Evolutionary conservation across 2,329 filamentous ascomycete genomes (phyloP).

Genomic region (Saccharata proteae): DNA sequence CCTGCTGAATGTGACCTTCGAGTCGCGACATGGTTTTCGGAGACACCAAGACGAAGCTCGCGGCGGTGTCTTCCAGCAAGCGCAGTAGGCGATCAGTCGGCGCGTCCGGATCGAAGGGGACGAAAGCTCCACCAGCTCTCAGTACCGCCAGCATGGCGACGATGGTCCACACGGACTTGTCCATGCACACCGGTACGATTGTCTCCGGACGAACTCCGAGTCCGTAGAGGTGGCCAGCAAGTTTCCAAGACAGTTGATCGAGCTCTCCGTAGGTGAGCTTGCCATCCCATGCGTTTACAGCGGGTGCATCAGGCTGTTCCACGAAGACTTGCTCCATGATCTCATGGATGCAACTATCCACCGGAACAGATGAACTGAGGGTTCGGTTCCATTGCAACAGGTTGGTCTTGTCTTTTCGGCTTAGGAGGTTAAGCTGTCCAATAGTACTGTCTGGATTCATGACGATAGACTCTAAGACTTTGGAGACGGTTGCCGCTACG

Average conservation of each 20-base stretch:
- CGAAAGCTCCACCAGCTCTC: conserved; percentile 24
- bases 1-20: background rate
- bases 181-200: conserved; percentile 26
- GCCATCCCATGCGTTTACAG: conserved; percentile 22
- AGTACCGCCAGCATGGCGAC: conserved; percentile 27
- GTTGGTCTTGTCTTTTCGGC: background rate
- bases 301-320: conserved; percentile 15
- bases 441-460: background rate
- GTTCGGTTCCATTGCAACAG: background rate
- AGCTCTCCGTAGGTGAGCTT: conserved; percentile 21
- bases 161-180: conserved; percentile 24
- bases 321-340: background rate
- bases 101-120: conserved; percentile 21
- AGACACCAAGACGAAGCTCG: conserved; percentile 29
- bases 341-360: background rate
- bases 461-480: background rate
- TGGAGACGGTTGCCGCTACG: background rate
- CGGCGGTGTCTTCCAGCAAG: conserved; percentile 25
- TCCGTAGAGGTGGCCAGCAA: conserved; percentile 18
- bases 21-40: conserved; percentile 9
- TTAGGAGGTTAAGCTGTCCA: background rate
- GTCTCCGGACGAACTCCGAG: conserved; percentile 20
- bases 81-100: background rate
- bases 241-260: conserved; percentile 14
- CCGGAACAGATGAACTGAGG: background rate